Base-by-base conservation (phyloP, 768 basidiomycete species). In the Tricholoma saponaceum region DNA sequence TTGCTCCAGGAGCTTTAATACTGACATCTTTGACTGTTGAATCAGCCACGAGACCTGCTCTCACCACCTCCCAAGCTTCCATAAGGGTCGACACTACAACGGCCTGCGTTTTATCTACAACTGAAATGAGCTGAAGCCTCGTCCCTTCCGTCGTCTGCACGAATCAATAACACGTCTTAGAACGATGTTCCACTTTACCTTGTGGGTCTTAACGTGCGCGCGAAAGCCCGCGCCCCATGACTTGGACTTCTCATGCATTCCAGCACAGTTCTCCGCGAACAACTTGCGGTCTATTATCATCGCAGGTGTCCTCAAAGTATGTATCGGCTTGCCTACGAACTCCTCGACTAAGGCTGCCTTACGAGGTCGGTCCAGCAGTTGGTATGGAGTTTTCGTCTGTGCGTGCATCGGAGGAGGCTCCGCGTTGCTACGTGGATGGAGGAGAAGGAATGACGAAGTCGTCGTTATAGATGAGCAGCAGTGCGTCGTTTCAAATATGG, bases 201-300 rank as follows among this genome's bases (percentile, higher is more conserved):
- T 91, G 68, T 91, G 89, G 0, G 88, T 89, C 73, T 95, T 95
- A 53, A 95, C 79, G 70, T 95, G 93, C 4, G 86, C 89, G 50
- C 92, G 78, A 69, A 95, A 94, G 8, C 66, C 75, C 14, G 89
- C 85, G 2, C 85, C 85, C 80, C 87, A 88, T 25, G 78, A 76
- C 55, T 76, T 77, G 13, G 89, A 83, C 41, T 82, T 84, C 51
- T 74, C 68, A 61, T 89, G 86, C 86, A 95, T 92, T 57, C 69
- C 73, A 10, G 79, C 79, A 69, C 90, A 93, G 68, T 95, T 95
- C 28, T 78, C 70, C 33, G 82, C 82, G 69, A 94, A 93, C 8
- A 84, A 60, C 8, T 80, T 77, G 23, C 88, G 82, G 72, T 95
- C 90, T 60, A 94, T 83, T 58, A 94, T 75, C 60, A 92, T 71